phyloP scores from a whole-genome alignment of 176 grass and related monocot species.

The Urochloa ruziziensis region DNA sequence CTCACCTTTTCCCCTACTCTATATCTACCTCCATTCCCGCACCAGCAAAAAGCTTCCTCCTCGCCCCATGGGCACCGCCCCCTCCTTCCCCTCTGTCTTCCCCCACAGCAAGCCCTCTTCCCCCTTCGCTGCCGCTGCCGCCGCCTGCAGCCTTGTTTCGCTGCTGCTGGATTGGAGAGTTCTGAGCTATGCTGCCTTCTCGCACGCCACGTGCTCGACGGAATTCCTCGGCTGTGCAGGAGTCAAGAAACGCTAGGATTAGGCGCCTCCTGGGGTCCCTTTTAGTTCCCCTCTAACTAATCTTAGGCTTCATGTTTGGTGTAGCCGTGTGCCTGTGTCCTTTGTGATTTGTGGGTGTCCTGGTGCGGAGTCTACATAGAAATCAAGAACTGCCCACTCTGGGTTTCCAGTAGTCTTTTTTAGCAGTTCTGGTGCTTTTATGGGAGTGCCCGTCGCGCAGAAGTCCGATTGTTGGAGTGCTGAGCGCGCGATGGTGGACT shows the following conservation, averaged over 20 bases:
- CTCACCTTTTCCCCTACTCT: conserved; percentile 37
- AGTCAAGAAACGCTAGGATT: conserved; percentile 52
- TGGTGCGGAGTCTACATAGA: conserved; percentile 29
- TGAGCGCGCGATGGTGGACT: conserved; percentile 31
- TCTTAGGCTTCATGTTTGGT: neutral
- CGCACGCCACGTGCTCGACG: conserved; percentile 29
- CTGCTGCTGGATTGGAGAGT: neutral
- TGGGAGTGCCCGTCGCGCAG: conserved; percentile 65
- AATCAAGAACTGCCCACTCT: conserved; percentile 40
- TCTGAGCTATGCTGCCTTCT: conserved; percentile 15
- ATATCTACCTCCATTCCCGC: conserved; percentile 31
- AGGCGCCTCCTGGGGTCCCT: conserved; percentile 39
- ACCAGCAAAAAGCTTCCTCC: conserved; percentile 39
- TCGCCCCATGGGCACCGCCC: conserved; percentile 23
- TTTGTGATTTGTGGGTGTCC: conserved; percentile 23
- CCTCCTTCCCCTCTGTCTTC: neutral
- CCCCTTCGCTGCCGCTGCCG: neutral
- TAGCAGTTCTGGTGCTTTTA: conserved; percentile 51
- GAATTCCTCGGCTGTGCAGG: conserved; percentile 35
- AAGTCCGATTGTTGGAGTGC: conserved; percentile 54
- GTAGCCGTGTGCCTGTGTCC: neutral
- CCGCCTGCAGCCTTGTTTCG: neutral
- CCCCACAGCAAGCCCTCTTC: neutral
- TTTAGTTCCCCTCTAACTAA: conserved; percentile 51
- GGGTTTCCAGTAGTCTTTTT: conserved; percentile 7